phyloP scores from a whole-genome alignment of 768 basidiomycete genomes.

The Naganishia vishniacii region DNA sequence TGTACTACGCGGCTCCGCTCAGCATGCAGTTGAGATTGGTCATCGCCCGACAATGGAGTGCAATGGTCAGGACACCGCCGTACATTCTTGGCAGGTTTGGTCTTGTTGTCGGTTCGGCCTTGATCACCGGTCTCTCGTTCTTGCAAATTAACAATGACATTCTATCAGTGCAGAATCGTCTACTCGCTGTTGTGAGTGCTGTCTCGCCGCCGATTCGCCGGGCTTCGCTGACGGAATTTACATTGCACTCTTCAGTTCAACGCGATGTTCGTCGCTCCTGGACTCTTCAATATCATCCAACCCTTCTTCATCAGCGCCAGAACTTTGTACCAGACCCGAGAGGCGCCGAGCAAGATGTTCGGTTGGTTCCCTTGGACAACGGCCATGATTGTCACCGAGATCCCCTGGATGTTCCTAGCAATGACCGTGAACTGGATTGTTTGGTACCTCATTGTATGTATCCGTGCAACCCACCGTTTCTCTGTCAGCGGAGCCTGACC shows the following conservation, averaged over 20 bases:
- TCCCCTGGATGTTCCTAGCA: conserved; percentile 6
- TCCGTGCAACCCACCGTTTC: conserved; percentile 3
- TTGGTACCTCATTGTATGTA: conserved; percentile 13
- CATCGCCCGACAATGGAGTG: conserved; percentile 2
- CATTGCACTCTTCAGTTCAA: conserved; percentile 60
- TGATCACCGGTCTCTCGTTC: conserved; percentile 26
- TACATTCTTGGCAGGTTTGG: conserved; percentile 21
- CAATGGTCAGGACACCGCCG: conserved; percentile 6
- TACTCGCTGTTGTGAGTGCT: conserved; percentile 18
- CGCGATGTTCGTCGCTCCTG: conserved; percentile 69
- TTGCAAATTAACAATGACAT: conserved; percentile 7
- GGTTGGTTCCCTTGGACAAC: conserved; percentile 19
- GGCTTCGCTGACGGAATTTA: conserved; percentile 6
- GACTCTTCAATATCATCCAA: conserved; percentile 47
- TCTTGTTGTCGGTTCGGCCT: conserved; percentile 14
- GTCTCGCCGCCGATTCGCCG: not conserved
- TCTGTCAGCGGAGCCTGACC: conserved; percentile 21
- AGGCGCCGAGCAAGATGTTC: conserved; percentile 33
- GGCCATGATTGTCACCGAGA: conserved; percentile 21
- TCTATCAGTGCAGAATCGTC: conserved; percentile 18
- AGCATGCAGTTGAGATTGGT: conserved; percentile 15
- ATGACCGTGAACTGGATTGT: conserved; percentile 5
- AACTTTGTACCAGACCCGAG: conserved; percentile 34
- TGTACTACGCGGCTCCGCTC: conserved; percentile 22
- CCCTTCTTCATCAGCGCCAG: conserved; percentile 33